Evolutionary conservation across 1,139 yeast species (phyloP), one percentile per base, ranked within the genome.

Genomic region (Pneumocystis jirovecii): DNA sequence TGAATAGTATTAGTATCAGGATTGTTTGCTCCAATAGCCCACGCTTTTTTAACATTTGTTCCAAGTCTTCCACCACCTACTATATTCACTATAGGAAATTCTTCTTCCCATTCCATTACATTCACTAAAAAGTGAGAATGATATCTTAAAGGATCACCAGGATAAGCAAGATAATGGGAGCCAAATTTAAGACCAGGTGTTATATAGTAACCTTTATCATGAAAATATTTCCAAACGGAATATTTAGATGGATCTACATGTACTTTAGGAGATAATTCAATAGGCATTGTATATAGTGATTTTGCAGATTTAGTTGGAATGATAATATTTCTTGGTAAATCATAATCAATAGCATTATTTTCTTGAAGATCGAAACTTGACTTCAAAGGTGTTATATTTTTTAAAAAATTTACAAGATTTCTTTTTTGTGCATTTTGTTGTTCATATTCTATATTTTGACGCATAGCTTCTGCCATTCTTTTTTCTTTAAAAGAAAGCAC

Each of bases 131-230:
- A 81, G 74, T 91, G 96, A 1, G 97, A 87, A 74, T 93, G 98
- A 72, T 84, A 93, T 64, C 95, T 76, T 66, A 93, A 77, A 1
- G 97, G 96, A 73, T 93, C 98, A 0, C 97, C 97, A 0, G 97
- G 97, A 71, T 93, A 93, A 1, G 93, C 90, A 64, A 93, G 82
- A 71, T 84, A 89, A 67, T 85, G 85, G 2, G 96, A 95, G 0
- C 98, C 98, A 73, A 91, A 93, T 68, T 96, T 80, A 60, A 90
- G 78, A 0, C 97, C 98, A 0, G 97, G 96, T 45, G 90, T 80
- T 31, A 90, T 69, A 70, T 73, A 87, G 72, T 80, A 85, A 0
- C 82, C 83, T 25, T 73, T 71, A 0, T 72, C 69, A 67, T 81
- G 83, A 62, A 88, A 74, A 64, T 78, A 73, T 60, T 76, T 75